Conservation (phyloP, 495 filamentous ascomycete genomes). For the Penicillium psychrofluorescens region DNA sequence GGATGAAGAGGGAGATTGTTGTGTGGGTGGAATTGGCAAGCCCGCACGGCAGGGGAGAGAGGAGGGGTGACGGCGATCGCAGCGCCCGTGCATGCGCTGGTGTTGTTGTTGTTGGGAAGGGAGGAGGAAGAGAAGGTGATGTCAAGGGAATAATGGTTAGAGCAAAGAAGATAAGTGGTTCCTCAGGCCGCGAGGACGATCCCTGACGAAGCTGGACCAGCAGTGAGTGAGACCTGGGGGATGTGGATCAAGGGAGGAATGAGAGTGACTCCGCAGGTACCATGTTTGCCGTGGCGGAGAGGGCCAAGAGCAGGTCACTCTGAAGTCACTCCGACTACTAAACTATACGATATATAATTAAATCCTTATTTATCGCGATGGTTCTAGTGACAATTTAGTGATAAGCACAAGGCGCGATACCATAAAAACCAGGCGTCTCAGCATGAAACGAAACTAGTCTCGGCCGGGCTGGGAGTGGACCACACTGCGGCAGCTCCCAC, state of each 20-base stretch:
- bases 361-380: neutral
- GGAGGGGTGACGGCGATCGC: constrained; percentile 1
- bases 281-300: constrained; percentile 2
- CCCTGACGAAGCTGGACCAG: constrained; percentile 9
- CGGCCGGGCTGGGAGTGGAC: neutral
- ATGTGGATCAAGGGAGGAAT: constrained; percentile 2
- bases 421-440: constrained; percentile 11
- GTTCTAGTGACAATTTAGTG: neutral
- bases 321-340: neutral
- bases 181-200: neutral
- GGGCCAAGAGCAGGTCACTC: neutral
- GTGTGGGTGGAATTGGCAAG: neutral
- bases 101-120: neutral
- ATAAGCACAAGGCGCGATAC: no score
- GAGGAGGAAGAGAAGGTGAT: constrained; percentile 4
- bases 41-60: neutral
- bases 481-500: constrained; percentile 1
- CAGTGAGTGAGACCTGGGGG: constrained; percentile 2
- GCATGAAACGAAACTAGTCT: constrained; percentile 18
- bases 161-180: neutral
- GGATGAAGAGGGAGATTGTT: neutral
- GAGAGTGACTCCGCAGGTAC: constrained; percentile 7
- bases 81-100: neutral
- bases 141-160: no score
- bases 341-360: no score